Conservation (phyloP, 164 flowering plant genomes). For the Aristolochia californica region DNA sequence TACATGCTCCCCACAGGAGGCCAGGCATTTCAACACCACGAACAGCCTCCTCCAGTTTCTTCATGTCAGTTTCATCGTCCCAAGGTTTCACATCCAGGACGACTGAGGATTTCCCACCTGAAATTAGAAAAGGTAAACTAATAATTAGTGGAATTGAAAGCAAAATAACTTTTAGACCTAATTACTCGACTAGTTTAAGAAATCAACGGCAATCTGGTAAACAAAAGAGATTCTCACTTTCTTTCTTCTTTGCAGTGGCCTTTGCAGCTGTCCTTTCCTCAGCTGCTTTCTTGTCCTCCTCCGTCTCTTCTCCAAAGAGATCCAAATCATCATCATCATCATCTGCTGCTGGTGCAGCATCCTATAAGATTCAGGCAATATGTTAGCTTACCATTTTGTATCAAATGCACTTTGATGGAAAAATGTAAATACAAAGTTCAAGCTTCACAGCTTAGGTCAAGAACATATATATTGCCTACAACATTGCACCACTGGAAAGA, state of each 20-base stretch:
- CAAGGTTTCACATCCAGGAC: slow-evolving; percentile 97
- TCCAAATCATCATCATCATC: slow-evolving; percentile 83
- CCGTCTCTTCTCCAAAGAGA: slow-evolving; percentile 96
- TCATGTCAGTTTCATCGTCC: slow-evolving; percentile 99
- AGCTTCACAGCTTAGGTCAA: too few species aligned
- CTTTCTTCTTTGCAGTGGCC: too few species aligned
- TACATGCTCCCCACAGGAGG: slow-evolving; percentile 60
- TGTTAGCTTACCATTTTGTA: too few species aligned
- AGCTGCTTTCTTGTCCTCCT: slow-evolving; percentile 94
- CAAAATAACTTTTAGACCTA: neutral
- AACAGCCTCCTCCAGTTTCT: slow-evolving; percentile 84
- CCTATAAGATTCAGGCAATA: slow-evolving; percentile 15
- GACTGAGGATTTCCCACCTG: slow-evolving; percentile 95
- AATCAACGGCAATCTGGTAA: neutral
- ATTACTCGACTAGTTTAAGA: neutral
- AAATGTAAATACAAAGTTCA: too few species aligned
- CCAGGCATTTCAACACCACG: slow-evolving; percentile 71
- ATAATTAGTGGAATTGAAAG: too few species aligned
- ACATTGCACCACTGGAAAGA: too few species aligned
- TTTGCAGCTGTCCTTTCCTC: slow-evolving; percentile 43
- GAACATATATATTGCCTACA: too few species aligned
- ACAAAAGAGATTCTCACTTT: neutral
- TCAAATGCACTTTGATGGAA: too few species aligned
- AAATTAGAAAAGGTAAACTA: neutral
- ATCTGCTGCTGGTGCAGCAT: slow-evolving; percentile 35